A percentile compares a stretch with the other conserved stretches of the same genome.
Conservation (phyloP, 176 grass and related monocot genomes). For the Echinochloa phyllopogon region DNA sequence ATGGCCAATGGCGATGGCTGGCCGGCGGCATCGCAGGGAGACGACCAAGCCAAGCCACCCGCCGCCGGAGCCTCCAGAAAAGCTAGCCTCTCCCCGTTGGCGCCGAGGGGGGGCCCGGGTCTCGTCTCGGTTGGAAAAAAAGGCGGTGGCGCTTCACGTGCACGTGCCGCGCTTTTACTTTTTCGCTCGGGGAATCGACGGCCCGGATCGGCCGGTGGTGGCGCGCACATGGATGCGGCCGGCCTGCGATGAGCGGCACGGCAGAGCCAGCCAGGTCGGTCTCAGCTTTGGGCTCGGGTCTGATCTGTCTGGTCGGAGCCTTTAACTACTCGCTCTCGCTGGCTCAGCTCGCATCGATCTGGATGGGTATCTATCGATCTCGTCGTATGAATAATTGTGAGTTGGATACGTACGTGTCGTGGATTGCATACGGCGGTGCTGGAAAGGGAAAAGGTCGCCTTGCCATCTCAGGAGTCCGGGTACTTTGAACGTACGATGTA, state of each 20-base stretch:
- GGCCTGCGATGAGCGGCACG: no score
- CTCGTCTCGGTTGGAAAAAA: neutral
- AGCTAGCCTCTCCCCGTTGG: neutral
- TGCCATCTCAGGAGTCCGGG: neutral
- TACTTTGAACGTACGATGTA: neutral
- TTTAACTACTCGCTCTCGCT: neutral
- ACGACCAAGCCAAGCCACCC: neutral
- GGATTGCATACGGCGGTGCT: neutral
- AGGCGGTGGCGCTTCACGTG: conserved; percentile 49
- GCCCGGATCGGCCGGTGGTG: neutral
- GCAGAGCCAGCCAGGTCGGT: conserved; percentile 37
- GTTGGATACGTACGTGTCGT: neutral
- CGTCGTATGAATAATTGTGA: neutral
- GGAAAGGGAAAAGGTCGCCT: neutral
- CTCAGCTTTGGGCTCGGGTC: conserved; percentile 19
- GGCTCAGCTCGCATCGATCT: no score
- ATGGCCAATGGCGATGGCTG: neutral
- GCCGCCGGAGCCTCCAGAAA: neutral
- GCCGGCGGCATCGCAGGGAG: neutral
- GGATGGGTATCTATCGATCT: neutral
- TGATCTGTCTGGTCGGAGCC: conserved; percentile 39
- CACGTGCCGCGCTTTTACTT: conserved; percentile 31
- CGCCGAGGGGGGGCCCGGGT: neutral
- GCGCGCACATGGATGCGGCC: conserved; percentile 21
- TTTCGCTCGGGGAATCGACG: conserved; percentile 9